These are phyloP conservation scores for Backusella australiensis DNA, from an alignment of 192 early-diverging fungal genomes.

Conservation along the genomic window DNA sequence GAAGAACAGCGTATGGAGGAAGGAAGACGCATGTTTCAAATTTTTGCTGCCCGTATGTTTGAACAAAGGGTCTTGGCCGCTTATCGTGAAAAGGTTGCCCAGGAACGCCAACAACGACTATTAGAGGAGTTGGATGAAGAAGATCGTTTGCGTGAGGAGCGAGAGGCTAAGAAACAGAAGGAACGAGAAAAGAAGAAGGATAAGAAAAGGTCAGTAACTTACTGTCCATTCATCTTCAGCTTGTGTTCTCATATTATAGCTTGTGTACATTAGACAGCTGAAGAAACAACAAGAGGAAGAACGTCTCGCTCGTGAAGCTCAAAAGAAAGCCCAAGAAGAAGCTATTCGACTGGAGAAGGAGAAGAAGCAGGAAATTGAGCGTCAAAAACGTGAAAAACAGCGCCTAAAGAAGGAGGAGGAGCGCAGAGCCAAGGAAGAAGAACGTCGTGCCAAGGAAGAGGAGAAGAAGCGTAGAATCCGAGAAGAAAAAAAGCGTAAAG, in stretches of 20 bases:
- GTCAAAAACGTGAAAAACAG: constrained; percentile 58
- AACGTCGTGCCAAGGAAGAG: constrained; percentile 59
- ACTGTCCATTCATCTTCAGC: not conserved
- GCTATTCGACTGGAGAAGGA: constrained; percentile 53
- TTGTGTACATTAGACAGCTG: constrained; percentile 41
- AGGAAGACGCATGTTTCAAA: constrained; percentile 90
- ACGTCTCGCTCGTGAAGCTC: constrained; percentile 46
- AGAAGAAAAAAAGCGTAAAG: constrained; percentile 45
- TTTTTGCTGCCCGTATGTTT: constrained; percentile 96
- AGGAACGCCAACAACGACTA: constrained; percentile 82
- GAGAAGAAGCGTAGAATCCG: constrained; percentile 46
- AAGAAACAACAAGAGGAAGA: constrained; percentile 70
- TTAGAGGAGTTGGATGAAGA: constrained; percentile 89
- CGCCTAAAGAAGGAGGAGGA: constrained; percentile 47
- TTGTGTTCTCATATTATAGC: constrained; percentile 4
- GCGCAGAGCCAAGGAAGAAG: constrained; percentile 41
- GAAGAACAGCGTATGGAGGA: constrained; percentile 92
- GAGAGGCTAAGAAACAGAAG: constrained; percentile 52
- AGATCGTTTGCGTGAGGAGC: constrained; percentile 60
- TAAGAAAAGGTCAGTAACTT: constrained; percentile 61
- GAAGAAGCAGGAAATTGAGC: constrained; percentile 56
- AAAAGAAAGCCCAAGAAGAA: constrained; percentile 57
- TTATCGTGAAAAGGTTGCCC: constrained; percentile 93
- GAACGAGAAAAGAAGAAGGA: constrained; percentile 76
- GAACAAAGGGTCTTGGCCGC: constrained; percentile 93